Evolutionary conservation across 2,329 filamentous ascomycete genomes (phyloP).

Genomic region (Westerdykella ornata): DNA sequence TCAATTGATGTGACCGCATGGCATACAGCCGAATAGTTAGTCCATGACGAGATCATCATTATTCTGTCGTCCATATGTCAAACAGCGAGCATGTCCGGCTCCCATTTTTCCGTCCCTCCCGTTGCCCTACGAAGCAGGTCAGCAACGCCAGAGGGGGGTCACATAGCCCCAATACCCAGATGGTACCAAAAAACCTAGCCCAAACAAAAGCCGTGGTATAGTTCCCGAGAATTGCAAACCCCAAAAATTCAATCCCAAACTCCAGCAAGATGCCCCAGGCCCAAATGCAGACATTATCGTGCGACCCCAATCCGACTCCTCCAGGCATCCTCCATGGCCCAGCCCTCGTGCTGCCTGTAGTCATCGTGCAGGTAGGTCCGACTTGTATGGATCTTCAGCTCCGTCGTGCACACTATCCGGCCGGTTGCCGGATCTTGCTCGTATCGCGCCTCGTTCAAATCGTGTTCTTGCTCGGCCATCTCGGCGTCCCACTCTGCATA

Average conservation of each 20-base stretch:
- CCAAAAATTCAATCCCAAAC: too few species aligned
- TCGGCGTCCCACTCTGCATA: background rate
- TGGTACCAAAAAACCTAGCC: too few species aligned
- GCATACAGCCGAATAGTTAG: too few species aligned
- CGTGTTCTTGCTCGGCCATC: too few species aligned
- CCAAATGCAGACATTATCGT: background rate
- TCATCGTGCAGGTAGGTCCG: constrained; percentile 1
- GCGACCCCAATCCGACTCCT: background rate
- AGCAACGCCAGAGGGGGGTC: background rate
- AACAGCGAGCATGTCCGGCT: too few species aligned
- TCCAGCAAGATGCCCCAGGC: background rate
- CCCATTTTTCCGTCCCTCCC: too few species aligned
- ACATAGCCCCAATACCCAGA: background rate
- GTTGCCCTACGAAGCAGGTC: too few species aligned
- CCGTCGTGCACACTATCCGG: constrained; percentile 4
- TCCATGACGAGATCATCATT: too few species aligned
- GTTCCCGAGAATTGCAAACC: too few species aligned
- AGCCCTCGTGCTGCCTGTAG: background rate
- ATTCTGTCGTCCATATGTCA: too few species aligned
- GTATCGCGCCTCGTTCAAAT: constrained; percentile 1
- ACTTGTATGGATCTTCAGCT: constrained; percentile 1
- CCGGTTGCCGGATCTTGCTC: constrained; percentile 4
- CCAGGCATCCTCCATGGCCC: constrained; percentile 1
- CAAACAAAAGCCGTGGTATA: background rate
- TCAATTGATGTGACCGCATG: too few species aligned